Evolutionary conservation across 805 yeast species (phyloP).

Genomic region (Kuraishia hungarica): DNA sequence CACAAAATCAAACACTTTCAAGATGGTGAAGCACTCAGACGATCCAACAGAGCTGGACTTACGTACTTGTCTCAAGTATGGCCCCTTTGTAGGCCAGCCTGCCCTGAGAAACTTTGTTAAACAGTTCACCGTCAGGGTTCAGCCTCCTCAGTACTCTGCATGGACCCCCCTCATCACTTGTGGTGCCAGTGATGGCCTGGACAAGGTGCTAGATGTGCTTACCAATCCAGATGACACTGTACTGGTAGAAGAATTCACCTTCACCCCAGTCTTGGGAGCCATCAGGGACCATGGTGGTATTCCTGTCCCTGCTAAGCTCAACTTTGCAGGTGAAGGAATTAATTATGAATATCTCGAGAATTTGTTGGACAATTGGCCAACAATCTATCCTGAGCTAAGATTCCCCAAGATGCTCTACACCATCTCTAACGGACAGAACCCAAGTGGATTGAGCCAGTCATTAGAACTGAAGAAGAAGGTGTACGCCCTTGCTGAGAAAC

Average conservation of each 20-base stretch:
- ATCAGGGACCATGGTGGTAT: conserved; percentile 60
- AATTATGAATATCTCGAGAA: conserved; percentile 42
- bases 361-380: conserved; percentile 62
- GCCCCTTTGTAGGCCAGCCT: conserved; percentile 39
- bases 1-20: not conserved
- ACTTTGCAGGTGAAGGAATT: conserved; percentile 16
- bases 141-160: conserved; percentile 37
- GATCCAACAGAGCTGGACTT: conserved; percentile 24
- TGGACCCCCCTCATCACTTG: conserved; percentile 68
- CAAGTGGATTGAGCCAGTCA: conserved; percentile 66
- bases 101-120: conserved; percentile 29
- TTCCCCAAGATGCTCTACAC: conserved; percentile 59
- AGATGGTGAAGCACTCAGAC: conserved; percentile 7
- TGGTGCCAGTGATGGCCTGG: conserved; percentile 92
- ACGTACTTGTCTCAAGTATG: conserved; percentile 47
- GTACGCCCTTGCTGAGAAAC: conserved; percentile 54
- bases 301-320: conserved; percentile 40
- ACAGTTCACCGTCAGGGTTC: conserved; percentile 29
- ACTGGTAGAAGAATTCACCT: conserved; percentile 73
- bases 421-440: conserved; percentile 80
- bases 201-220: conserved; percentile 71
- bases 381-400: conserved; percentile 22
- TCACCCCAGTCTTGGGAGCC: conserved; percentile 79
- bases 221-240: conserved; percentile 75
- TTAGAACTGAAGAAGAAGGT: conserved; percentile 46